Evolutionary conservation across 305 asterid genomes (phyloP).

Genomic region (Rubia balearica): DNA sequence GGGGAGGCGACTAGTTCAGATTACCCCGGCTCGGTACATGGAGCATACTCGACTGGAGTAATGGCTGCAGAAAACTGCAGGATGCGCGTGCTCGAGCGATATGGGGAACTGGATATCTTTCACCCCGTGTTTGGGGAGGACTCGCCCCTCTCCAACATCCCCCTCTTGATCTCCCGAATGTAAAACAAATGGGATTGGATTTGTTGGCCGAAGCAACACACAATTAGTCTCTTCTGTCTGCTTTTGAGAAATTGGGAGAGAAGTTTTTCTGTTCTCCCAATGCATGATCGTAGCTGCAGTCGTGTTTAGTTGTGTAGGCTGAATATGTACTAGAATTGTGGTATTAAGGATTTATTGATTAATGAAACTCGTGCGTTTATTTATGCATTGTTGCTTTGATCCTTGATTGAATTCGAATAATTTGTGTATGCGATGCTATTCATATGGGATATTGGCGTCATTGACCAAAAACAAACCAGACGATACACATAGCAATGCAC

Average conservation of each 20-base stretch:
- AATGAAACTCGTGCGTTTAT: neutral
- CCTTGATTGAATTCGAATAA: neutral
- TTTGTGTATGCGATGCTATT: neutral
- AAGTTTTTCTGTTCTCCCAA: constrained; percentile 12
- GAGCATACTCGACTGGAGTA: constrained; percentile 86
- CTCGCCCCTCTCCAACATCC: constrained; percentile 42
- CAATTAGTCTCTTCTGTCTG: constrained; percentile 18
- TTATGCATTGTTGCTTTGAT: neutral
- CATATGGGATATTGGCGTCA: neutral
- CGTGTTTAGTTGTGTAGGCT: constrained; percentile 9
- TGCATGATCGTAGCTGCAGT: constrained; percentile 42
- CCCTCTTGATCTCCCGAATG: constrained; percentile 76
- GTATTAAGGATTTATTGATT: neutral
- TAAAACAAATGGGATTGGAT: constrained; percentile 18
- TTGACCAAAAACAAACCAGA: too few species aligned
- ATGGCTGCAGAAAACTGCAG: constrained; percentile 98
- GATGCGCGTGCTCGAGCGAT: constrained; percentile 89
- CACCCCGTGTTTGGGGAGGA: constrained; percentile 84
- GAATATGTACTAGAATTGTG: too few species aligned
- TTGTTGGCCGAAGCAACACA: constrained; percentile 13
- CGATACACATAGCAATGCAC: too few species aligned
- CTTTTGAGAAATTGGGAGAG: constrained; percentile 40
- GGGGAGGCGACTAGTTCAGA: constrained; percentile 91
- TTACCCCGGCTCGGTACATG: constrained; percentile 90
- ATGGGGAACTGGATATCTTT: constrained; percentile 76